phyloP scores from a whole-genome alignment of 2,329 filamentous ascomycete genomes.

The Dryadomyces quercivorus region DNA sequence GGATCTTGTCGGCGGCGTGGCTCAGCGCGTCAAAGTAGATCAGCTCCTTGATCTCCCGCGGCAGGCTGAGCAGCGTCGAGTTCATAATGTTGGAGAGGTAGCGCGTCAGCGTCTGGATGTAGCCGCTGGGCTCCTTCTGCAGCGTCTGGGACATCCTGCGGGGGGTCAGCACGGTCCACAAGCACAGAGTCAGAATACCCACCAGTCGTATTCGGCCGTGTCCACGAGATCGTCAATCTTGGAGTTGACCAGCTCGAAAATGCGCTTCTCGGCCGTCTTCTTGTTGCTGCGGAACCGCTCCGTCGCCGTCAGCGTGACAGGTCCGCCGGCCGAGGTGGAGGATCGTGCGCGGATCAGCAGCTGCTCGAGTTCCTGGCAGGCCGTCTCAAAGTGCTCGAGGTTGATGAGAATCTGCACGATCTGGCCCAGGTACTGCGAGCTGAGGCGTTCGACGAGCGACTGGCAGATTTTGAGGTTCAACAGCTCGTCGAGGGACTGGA shows the following conservation, averaged over 20 bases:
- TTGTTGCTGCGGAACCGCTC: conserved; percentile 81
- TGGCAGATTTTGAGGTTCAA: conserved; percentile 85
- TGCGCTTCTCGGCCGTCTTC: conserved; percentile 92
- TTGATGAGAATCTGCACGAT: conserved; percentile 99
- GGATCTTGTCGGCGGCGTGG: conserved; percentile 76
- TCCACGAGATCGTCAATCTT: conserved; percentile 98
- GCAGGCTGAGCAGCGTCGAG: conserved; percentile 83
- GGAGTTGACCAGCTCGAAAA: conserved; percentile 95
- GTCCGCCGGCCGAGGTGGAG: conserved; percentile 66
- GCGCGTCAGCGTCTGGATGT: conserved; percentile 88
- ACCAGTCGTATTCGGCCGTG: conserved; percentile 95
- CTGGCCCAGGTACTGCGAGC: conserved; percentile 88
- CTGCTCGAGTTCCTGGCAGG: conserved; percentile 79
- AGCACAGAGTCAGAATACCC: conserved; percentile 13
- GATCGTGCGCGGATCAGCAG: conserved; percentile 76
- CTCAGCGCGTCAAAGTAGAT: conserved; percentile 95
- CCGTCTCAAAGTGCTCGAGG: conserved; percentile 89
- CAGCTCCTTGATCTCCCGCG: conserved; percentile 89
- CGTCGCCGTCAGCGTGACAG: conserved; percentile 70
- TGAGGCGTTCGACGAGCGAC: conserved; percentile 74
- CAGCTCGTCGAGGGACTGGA: conserved; percentile 81
- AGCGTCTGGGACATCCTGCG: conserved; percentile 40
- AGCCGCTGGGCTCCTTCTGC: conserved; percentile 68
- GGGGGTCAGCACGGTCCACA: not conserved
- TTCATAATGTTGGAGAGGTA: conserved; percentile 96